A percentile compares a stretch with the other conserved stretches of the same genome.
phyloP scores from a whole-genome alignment of 2,329 filamentous ascomycete species.

The Nemania abortiva region DNA sequence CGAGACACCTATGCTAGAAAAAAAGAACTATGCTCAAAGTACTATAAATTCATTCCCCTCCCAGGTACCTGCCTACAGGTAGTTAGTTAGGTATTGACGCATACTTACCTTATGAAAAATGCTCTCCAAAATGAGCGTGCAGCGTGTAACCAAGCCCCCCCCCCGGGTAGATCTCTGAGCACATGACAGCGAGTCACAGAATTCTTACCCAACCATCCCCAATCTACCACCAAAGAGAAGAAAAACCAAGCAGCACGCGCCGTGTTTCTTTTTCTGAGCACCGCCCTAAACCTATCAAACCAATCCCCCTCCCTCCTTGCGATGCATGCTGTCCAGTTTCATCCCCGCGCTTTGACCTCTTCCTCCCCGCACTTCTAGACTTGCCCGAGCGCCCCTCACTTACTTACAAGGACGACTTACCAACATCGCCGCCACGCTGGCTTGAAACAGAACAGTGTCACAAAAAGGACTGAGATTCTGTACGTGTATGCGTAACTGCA shows the following conservation, averaged over 20 bases:
- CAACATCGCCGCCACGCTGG: too few species aligned
- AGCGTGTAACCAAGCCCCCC: too few species aligned
- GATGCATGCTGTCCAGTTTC: background rate
- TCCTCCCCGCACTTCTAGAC: constrained; percentile 1
- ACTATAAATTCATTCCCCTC: too few species aligned
- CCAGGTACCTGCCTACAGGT: too few species aligned
- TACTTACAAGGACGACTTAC: too few species aligned
- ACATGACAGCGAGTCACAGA: background rate
- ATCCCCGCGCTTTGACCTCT: constrained; percentile 23
- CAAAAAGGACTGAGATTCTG: too few species aligned
- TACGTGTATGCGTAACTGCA: too few species aligned
- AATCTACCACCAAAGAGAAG: background rate
- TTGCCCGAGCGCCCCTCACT: background rate
- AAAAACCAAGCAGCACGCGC: background rate
- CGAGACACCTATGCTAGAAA: background rate
- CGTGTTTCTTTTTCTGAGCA: constrained; percentile 4
- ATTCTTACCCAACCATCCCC: background rate
- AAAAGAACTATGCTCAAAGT: too few species aligned
- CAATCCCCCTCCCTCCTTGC: background rate
- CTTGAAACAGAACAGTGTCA: too few species aligned
- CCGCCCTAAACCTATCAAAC: constrained; percentile 2
- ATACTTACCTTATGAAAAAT: too few species aligned
- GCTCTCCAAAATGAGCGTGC: too few species aligned
- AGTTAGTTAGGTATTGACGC: too few species aligned
- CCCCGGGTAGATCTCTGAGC: background rate